Evolutionary conservation across 768 basidiomycete species (phyloP).

Genomic region (Pulveroboletus sp.): DNA sequence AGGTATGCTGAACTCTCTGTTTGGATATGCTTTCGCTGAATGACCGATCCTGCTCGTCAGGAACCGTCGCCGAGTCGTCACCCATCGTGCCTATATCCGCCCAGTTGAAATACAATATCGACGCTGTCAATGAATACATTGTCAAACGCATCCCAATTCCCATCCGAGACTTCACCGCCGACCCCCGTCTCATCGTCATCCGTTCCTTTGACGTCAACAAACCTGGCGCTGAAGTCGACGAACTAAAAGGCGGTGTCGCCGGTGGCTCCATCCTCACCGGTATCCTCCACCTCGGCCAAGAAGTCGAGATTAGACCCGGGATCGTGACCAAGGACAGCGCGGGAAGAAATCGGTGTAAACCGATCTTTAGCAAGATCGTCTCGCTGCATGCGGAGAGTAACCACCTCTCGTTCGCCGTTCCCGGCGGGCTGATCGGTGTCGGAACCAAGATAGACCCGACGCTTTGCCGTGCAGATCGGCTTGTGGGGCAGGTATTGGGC

Average conservation of each 20-base stretch:
- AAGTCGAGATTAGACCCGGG: slow-evolving; percentile 96
- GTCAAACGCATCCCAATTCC: slow-evolving; percentile 96
- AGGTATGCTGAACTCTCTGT: slow-evolving; percentile 44
- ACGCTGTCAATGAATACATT: slow-evolving; percentile 98
- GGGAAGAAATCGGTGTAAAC: slow-evolving; percentile 88
- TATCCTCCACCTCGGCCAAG: slow-evolving; percentile 84
- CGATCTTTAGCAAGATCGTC: slow-evolving; percentile 89
- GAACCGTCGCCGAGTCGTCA: slow-evolving; percentile 94
- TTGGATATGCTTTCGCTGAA: not conserved
- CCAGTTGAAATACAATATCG: slow-evolving; percentile 98
- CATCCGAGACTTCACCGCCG: slow-evolving; percentile 85
- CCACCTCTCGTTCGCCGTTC: slow-evolving; percentile 90
- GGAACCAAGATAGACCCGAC: slow-evolving; percentile 97
- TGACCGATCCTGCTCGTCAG: slow-evolving; percentile 37
- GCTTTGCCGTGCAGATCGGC: slow-evolving; percentile 91
- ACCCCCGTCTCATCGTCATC: slow-evolving; percentile 95
- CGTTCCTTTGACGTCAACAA: slow-evolving; percentile 99
- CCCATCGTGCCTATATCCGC: slow-evolving; percentile 99
- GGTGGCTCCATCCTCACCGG: slow-evolving; percentile 95
- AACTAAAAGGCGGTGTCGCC: slow-evolving; percentile 96
- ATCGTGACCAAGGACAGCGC: slow-evolving; percentile 94
- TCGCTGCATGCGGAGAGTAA: slow-evolving; percentile 95
- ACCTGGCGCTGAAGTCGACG: slow-evolving; percentile 94
- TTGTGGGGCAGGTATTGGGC: slow-evolving; percentile 95
- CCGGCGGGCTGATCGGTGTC: slow-evolving; percentile 97